Evolutionary conservation across 495 filamentous ascomycete genomes (phyloP), one percentile per base, ranked within the genome.

Genomic region (Hypoxylon subgilvum): DNA sequence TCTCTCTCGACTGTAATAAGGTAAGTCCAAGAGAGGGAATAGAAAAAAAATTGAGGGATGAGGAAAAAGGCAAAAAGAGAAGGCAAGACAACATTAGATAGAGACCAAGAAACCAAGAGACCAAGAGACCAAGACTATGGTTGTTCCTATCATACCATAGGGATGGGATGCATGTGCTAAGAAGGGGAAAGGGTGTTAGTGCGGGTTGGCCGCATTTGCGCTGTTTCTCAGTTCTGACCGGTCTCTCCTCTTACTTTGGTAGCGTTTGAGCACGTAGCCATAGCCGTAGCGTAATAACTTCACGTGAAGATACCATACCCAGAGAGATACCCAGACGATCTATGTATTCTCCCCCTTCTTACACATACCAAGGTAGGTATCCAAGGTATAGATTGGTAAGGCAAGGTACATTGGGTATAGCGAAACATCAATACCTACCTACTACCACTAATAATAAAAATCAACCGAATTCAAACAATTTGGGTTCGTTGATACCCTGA

Each of bases 1-100:
- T 4, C 23, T 32, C 45, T 38, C 34, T 38, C 34, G 7, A 16
- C 13, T 18, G 13, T 38, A 9, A 2, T 6, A 17, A 14, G 2
- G 3, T 38, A 17, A 12, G 41, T 32, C 8, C 16, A 6, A 52
- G 9, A 45, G 43, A 49, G 48, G 44, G 51, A 60, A 31, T 43
- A 64, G 18, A 63, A 50, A 23, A 44, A 57, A 25, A 31, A 57
- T 39, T 52, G 60, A 61, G 49, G 57, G 65, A 42, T 52, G 60
- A 61, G 49, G 57, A 66, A 53, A 47, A 53, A 53, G 62, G 52
- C 57, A 57, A 49, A 51, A 55, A 59, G 59, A 6, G 57, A 54
- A 54, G 23, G n/a, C n/a, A n/a, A n/a, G n/a, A n/a, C n/a, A n/a
- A n/a, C n/a, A n/a, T n/a, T n/a, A n/a, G n/a, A n/a, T n/a, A n/a